Conservation (phyloP, 768 basidiomycete genomes). For the Tylopilus felleus region DNA sequence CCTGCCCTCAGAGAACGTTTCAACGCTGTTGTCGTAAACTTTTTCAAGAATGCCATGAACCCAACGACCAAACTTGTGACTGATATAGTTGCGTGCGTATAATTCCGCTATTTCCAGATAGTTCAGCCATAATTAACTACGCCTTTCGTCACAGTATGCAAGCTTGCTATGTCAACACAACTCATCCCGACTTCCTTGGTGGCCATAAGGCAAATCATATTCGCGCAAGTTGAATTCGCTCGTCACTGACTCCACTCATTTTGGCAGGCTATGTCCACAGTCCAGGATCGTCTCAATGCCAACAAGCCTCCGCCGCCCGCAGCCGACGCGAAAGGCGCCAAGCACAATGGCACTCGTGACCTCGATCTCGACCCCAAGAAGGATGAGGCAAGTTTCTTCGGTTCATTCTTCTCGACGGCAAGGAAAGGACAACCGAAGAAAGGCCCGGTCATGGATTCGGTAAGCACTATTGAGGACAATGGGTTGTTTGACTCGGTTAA, state of each 20-base stretch:
- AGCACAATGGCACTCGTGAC: slow-evolving; percentile 90
- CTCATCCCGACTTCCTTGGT: slow-evolving; percentile 96
- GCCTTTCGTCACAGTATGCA: slow-evolving; percentile 69
- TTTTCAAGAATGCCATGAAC: slow-evolving; percentile 91
- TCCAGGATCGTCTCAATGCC: slow-evolving; percentile 79
- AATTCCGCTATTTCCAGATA: background rate
- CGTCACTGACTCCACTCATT: slow-evolving; percentile 3
- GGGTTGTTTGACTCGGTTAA: slow-evolving; percentile 13
- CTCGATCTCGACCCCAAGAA: slow-evolving; percentile 87
- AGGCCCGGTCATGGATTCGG: slow-evolving; percentile 56
- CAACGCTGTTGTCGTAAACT: slow-evolving; percentile 93
- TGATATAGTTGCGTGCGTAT: slow-evolving; percentile 84
- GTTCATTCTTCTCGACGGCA: slow-evolving; percentile 85
- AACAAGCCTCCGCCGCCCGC: slow-evolving; percentile 60
- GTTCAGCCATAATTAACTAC: background rate
- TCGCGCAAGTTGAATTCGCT: background rate
- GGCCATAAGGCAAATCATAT: slow-evolving; percentile 71
- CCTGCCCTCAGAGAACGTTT: slow-evolving; percentile 96
- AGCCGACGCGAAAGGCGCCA: slow-evolving; percentile 68
- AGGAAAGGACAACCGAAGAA: slow-evolving; percentile 61
- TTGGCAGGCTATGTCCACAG: slow-evolving; percentile 78
- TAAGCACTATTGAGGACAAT: slow-evolving; percentile 24
- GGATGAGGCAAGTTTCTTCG: slow-evolving; percentile 91
- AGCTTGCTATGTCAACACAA: slow-evolving; percentile 98
- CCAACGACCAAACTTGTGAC: slow-evolving; percentile 94